Base-by-base conservation (phyloP, 1,139 yeast genomes). In the Zygotorulaspora mrakii region DNA sequence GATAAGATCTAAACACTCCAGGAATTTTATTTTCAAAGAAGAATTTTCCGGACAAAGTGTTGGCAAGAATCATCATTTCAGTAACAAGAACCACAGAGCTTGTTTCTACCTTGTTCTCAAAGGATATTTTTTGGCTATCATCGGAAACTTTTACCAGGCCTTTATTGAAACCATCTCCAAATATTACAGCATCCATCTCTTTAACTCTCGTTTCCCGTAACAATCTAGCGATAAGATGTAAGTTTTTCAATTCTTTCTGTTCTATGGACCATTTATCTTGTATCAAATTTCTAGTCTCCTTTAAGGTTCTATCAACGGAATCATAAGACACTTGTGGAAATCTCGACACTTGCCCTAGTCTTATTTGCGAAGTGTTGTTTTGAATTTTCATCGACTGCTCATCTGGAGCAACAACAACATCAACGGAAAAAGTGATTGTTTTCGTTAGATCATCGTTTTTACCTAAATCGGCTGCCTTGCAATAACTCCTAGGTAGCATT, bases 1-100 rank as follows among this genome's bases (percentile, higher is more conserved):
- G 55, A 49, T 83, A 77, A 29, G 74, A 67, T 24, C 78, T 66
- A 61, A 70, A 84, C 1, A 87, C 66, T 6, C 80, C 76, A 1
- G 87, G 80, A 7, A 84, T 72, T 0, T 65, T 53, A 24, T 74
- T 62, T 12, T 63, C 52, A 5, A 49, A 30, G 10, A 83, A 76
- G 52, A 68, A 76, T 1, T 59, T 49, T 0, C 89, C 89, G 1
- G 80, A 73, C 1, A 80, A 63, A 21, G 73, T 67, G 58, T 88
- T 88, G 1, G 94, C 86, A 33, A 76, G 65, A 22, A 89, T 74
- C 97, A 89, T 89, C 41, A 83, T 63, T 57, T 88, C 94, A 0
- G 91, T 74, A 2, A 89, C 96, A 21, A 89, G 63, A 2, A 66
- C 52, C 31, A 73, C 76, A 0, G 88, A 77, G 35, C 64, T 59